Percentiles rank a stretch among this genome's conserved stretches.
phyloP scores from a whole-genome alignment of 2,329 filamentous ascomycete genomes.

The Tolypocladium tundrense region DNA sequence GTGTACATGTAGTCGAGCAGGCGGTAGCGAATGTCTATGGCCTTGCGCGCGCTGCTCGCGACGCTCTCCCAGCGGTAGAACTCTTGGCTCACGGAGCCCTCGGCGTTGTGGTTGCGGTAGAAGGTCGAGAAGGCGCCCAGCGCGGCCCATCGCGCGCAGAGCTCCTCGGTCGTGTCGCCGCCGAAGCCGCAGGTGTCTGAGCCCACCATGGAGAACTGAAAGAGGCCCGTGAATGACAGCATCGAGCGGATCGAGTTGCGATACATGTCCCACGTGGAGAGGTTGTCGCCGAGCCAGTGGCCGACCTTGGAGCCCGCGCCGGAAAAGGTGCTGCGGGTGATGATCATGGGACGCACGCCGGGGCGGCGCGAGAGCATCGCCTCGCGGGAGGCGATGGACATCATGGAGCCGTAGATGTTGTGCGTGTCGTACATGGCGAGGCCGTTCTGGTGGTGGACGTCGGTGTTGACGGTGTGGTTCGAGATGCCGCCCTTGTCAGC shows the following conservation, averaged over 20 bases:
- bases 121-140: conserved; percentile 63
- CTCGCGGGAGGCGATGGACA: conserved; percentile 67
- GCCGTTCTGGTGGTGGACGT: conserved; percentile 67
- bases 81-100: conserved; percentile 41
- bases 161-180: conserved; percentile 47
- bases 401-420: conserved; percentile 66
- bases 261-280: conserved; percentile 62
- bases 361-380: conserved; percentile 56
- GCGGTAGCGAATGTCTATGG: conserved; percentile 63
- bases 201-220: conserved; percentile 59
- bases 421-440: conserved; percentile 73
- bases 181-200: conserved; percentile 71
- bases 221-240: conserved; percentile 59
- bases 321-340: conserved; percentile 72
- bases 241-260: conserved; percentile 70
- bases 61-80: conserved; percentile 61
- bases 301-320: conserved; percentile 67
- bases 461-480: conserved; percentile 59
- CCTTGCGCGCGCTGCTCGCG: conserved; percentile 52
- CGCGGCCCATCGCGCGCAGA: conserved; percentile 60
- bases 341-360: conserved; percentile 69
- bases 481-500: conserved; percentile 50
- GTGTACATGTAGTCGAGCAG: conserved; percentile 81
- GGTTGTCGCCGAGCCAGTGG: conserved; percentile 76
- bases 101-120: conserved; percentile 58